Evolutionary conservation across 176 grass and related monocot species (phyloP), one percentile per base, ranked within the genome.

Genomic region (Avena sativa): DNA sequence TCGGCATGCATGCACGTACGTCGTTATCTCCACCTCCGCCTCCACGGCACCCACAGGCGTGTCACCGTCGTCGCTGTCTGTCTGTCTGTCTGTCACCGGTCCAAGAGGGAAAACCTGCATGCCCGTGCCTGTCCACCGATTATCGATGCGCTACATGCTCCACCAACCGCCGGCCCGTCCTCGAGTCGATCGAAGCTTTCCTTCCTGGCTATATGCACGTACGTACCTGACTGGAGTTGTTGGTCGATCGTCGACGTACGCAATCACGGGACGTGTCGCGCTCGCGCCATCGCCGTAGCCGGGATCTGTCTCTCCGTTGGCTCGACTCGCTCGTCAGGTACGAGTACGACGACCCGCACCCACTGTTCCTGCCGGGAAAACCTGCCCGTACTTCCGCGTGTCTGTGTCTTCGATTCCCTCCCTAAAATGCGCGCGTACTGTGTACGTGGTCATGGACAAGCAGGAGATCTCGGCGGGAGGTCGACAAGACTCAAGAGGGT

Each of bases 301-400:
- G 71, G 17, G 20, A 12, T 51, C 12, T 51, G 49, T 51, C 49
- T 13, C 49, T 51, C 49, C 3, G 40, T 43, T 43, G 40, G 40
- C 5, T 7, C 40, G 40, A 43, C 13, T 11, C 12, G 51, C 71
- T 26, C 48, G 0, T 51, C 66, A 68, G 2, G 6, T 68, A 56
- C 53, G 56, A 43, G 40, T 43, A 43, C 40, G 40, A 43, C 40
- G 40, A 43, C 2, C 9, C 67, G 9, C 32, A 71, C 70, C 53
- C 76, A 5, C 8, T n/a, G 28, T 78, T 77, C 74, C 51, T 57
- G 75, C 75, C 28, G 75, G 50, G 28, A 78, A 78, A 57, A 57
- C 75, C 28, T 57, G 53, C 76, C 76, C 30, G 2, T 34, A 34
- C 32, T 78, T 78, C 10, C 14, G 52, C 51, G 74, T 19, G 51